Conservation (phyloP, 495 filamentous ascomycete genomes). For the Podospora tetraspora region DNA sequence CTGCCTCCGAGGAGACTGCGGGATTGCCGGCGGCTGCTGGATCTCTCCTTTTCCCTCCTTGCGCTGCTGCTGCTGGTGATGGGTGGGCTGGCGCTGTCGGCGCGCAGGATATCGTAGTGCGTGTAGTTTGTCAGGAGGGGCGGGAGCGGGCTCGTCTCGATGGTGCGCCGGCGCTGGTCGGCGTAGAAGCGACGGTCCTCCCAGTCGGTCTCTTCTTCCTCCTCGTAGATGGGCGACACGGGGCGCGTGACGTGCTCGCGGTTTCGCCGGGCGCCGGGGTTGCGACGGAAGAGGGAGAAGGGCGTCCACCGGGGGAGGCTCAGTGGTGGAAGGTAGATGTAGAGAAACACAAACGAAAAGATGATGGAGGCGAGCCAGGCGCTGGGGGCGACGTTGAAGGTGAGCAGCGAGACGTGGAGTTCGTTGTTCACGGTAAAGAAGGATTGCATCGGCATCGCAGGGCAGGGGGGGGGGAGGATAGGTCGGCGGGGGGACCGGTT, state of each 20-base stretch:
- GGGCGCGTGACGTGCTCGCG: not conserved
- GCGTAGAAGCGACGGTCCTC: conserved; percentile 6
- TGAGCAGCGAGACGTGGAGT: conserved; percentile 45
- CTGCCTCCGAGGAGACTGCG: conserved; percentile 2
- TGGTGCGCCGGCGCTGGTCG: conserved; percentile 15
- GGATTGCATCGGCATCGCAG: conserved; percentile 36
- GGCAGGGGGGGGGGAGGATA: not conserved
- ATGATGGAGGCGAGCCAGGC: conserved; percentile 47
- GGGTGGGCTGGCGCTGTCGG: not conserved
- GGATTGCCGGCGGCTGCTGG: conserved; percentile 9
- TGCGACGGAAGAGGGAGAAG: conserved; percentile 16
- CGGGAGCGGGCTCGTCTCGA: conserved; percentile 22
- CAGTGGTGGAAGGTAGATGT: conserved; percentile 42
- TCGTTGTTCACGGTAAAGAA: conserved; percentile 48
- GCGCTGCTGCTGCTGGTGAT: not conserved
- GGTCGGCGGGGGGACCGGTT: not conserved
- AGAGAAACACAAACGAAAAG: conserved; percentile 46
- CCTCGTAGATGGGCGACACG: conserved; percentile 19
- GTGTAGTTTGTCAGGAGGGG: conserved; percentile 19
- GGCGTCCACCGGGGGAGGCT: conserved; percentile 13
- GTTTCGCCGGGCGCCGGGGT: not conserved
- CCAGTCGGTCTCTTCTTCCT: conserved; percentile 14
- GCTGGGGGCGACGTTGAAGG: conserved; percentile 49
- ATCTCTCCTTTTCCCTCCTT: conserved; percentile 12
- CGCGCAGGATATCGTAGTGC: conserved; percentile 7